Evolutionary conservation across 495 filamentous ascomycete genomes (phyloP), one percentile per base, ranked within the genome.

Genomic region (Aspergillus mulundensis): DNA sequence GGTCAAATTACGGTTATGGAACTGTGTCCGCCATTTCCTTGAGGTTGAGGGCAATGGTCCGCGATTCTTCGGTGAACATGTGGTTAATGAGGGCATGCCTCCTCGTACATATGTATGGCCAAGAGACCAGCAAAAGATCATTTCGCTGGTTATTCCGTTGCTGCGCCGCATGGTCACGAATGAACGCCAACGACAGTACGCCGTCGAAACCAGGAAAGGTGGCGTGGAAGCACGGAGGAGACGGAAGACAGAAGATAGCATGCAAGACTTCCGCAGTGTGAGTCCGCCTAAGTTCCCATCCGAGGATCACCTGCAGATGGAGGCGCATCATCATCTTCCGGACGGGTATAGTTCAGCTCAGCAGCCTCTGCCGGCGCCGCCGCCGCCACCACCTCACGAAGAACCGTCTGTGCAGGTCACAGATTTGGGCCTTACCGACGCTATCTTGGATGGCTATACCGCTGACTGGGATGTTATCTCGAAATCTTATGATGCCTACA

Each of bases 101-200:
- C 67, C 66, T 1, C 64, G 78, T 53, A 75, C 70, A 6, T 72
- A 78, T 39, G 70, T 80, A 20, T 86, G 83, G 83, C 83, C 84
- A 21, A 71, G 80, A 41, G 71, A 76, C 32, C 77, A 81, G 52
- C 73, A 78, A 30, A 77, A 78, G 57, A 80, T 87, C 50, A 80
- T 86, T 20, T 67, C 76, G 0, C 62, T 81, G 20, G 77, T 84
- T 7, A 84, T 81, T 34, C 84, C 83, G 21, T 59, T 87, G 45
- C 62, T 87, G 32, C 62, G 84, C 47, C 68, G 83, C 30, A 85
- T 85, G 81, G 81, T 85, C 2, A 85, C 83, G 19, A 87, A 87
- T 59, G 84, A 85, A 60, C 68, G 81, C 15, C 84, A 87, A 62
- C 67, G 84, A 23, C 76, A 77, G 58, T 87, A 86, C 66, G 83